Evolutionary conservation across 75 land plant species (phyloP), one percentile per base, ranked within the genome.

Genomic region (Cupressus sempervirens): DNA sequence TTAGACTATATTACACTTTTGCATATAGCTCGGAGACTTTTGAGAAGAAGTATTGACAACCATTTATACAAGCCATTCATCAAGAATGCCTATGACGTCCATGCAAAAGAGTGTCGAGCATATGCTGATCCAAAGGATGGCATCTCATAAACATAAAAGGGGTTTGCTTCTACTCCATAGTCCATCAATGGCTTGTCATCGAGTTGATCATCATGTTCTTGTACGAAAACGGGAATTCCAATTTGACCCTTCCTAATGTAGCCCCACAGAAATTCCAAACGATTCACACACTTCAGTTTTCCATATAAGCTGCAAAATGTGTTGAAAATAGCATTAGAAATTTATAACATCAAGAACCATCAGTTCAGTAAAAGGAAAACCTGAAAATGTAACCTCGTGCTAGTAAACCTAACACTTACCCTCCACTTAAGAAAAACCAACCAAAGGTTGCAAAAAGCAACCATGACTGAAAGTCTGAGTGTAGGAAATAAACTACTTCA

Each of bases 381-480:
- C 32, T 30, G 35, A 23, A 32, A 72, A 32, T 32, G 32, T 30
- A 72, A 23, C 13, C 74, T 72, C 32, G 35, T 32, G 35, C 74
- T 72, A 72, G 35, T 4, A 79, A n/a, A 32, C 29, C 29, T 11
- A n/a, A 23, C 18, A 35, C 62, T 83, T 88, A 92, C 93, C 94
- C 90, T 70, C 77, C 88, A 84, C 80, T 84, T 81, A 93, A 90
- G 80, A 91, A 34, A 72, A 95, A 82, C 81, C 95, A 90, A 68
- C 97, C 97, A 65, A 95, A 82, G 41, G 94, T 95, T 81, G 91
- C 95, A 75, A 95, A 77, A 72, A 93, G 88, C 86, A 95, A 89
- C 26, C 94, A 85, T 56, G 97, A 85, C 76, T 91, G 95, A 62
- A 94, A 58, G 26, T 94, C 93, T 8, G 97, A 95, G 83, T 95